A percentile compares a stretch with the other conserved stretches of the same genome.
These are phyloP conservation scores for Phtheirospermum japonicum DNA, from an alignment of 257 asterid genomes.

Conservation along the genomic window DNA sequence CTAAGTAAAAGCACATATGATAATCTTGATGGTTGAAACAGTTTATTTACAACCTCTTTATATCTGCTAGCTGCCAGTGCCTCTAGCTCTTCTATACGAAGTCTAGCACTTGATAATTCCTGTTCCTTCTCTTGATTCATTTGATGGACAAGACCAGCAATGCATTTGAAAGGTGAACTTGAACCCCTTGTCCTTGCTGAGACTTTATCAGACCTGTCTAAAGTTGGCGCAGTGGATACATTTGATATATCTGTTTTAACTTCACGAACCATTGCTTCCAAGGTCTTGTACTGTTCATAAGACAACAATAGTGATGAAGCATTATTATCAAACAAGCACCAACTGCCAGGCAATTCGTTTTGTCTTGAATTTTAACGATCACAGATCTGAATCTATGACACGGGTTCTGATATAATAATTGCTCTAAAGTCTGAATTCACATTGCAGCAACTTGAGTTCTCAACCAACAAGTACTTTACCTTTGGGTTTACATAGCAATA, in stretches of 20 bases:
- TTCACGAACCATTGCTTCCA: slow-evolving; percentile 73
- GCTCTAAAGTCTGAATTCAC: slow-evolving; percentile 11
- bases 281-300: slow-evolving; percentile 66
- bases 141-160: slow-evolving; percentile 76
- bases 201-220: slow-evolving; percentile 53
- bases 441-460: slow-evolving; percentile 17
- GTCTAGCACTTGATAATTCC: slow-evolving; percentile 58
- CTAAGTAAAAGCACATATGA: not conserved
- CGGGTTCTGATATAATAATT: not conserved
- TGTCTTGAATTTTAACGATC: too few relatives aligned
- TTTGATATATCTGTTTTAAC: slow-evolving; percentile 52
- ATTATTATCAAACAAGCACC: slow-evolving; percentile 17
- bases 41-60: slow-evolving; percentile 56
- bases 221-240: slow-evolving; percentile 41
- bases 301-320: slow-evolving; percentile 23
- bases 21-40: slow-evolving; percentile 23
- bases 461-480: not conserved
- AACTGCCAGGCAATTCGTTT: slow-evolving; percentile 12
- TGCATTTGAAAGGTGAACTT: slow-evolving; percentile 91
- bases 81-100: slow-evolving; percentile 74
- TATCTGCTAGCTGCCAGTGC: slow-evolving; percentile 57
- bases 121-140: slow-evolving; percentile 85
- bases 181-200: slow-evolving; percentile 73
- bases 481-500: too few relatives aligned
- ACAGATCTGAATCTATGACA: too few relatives aligned